Conservation (phyloP, 805 yeast species). For the Sporopachydermia lactativora region DNA sequence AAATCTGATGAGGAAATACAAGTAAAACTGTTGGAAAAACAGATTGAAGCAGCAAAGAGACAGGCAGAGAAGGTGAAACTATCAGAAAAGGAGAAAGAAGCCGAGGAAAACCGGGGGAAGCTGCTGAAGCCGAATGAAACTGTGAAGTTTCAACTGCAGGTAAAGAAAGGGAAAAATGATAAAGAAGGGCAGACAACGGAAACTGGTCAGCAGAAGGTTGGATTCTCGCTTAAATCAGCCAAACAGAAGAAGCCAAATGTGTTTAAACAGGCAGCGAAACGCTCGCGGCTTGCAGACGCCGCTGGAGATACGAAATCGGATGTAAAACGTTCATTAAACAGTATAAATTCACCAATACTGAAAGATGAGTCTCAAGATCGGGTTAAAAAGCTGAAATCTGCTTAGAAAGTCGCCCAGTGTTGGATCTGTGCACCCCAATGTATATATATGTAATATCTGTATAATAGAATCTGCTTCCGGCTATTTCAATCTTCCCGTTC, state of each 20-base stretch:
- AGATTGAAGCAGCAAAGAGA: conserved; percentile 34
- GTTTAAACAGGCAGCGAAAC: not conserved
- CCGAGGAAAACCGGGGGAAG: not conserved
- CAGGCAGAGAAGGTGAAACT: not conserved
- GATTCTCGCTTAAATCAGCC: not conserved
- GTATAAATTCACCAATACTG: too few species aligned
- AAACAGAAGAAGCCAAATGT: not conserved
- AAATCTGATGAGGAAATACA: conserved; percentile 33
- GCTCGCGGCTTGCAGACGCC: not conserved
- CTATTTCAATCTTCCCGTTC: too few species aligned
- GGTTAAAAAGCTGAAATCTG: too few species aligned
- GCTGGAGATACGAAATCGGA: too few species aligned
- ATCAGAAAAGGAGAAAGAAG: not conserved
- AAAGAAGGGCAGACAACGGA: not conserved
- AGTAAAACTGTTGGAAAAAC: conserved; percentile 30
- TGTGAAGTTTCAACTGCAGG: not conserved
- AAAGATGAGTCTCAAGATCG: too few species aligned
- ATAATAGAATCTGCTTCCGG: too few species aligned
- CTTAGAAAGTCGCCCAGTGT: too few species aligned
- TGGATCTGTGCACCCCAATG: too few species aligned
- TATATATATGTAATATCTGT: too few species aligned
- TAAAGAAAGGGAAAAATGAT: not conserved
- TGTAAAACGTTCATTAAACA: too few species aligned
- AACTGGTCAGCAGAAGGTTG: not conserved
- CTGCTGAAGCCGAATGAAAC: not conserved